phyloP scores from a whole-genome alignment of 805 yeast species.

The Starmerella asiatica region DNA sequence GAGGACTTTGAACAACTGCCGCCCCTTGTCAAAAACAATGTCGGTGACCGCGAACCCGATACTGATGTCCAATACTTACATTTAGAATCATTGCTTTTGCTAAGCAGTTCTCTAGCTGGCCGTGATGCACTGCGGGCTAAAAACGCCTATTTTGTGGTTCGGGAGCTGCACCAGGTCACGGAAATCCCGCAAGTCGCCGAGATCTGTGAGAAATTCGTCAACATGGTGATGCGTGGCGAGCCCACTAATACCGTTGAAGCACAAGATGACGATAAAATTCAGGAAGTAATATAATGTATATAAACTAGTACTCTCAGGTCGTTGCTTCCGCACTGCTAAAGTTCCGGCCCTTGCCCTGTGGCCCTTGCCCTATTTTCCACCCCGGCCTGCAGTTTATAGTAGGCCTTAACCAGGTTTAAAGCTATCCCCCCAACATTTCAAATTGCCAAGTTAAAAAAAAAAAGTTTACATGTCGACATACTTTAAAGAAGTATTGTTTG shows the following conservation, averaged over 20 bases:
- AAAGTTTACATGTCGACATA: slow-evolving; percentile 19
- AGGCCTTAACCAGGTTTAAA: too few relatives aligned
- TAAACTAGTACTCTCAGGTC: too few relatives aligned
- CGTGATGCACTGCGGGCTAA: slow-evolving; percentile 70
- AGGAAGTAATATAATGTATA: too few relatives aligned
- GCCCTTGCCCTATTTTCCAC: too few relatives aligned
- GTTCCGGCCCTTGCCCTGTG: too few relatives aligned
- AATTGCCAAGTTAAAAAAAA: too few relatives aligned
- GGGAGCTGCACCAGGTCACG: slow-evolving; percentile 60
- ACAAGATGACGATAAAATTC: slow-evolving; percentile 11
- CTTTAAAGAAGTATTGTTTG: slow-evolving; percentile 8
- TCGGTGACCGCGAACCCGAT: slow-evolving; percentile 64
- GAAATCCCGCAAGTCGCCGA: slow-evolving; percentile 42
- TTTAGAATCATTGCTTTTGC: slow-evolving; percentile 62
- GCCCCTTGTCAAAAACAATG: slow-evolving; percentile 42
- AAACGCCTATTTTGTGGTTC: slow-evolving; percentile 70
- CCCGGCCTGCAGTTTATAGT: too few relatives aligned
- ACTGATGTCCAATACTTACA: slow-evolving; percentile 50
- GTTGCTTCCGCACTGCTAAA: too few relatives aligned
- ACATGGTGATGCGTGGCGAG: slow-evolving; percentile 88
- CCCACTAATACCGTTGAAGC: slow-evolving; percentile 21
- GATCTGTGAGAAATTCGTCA: slow-evolving; percentile 71
- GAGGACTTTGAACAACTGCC: slow-evolving; percentile 84
- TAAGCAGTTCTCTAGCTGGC: slow-evolving; percentile 60
- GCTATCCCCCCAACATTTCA: too few relatives aligned